A percentile compares a stretch with the other conserved stretches of the same genome.
Conservation (phyloP, 2,329 filamentous ascomycete genomes). For the Eutypa lata region DNA sequence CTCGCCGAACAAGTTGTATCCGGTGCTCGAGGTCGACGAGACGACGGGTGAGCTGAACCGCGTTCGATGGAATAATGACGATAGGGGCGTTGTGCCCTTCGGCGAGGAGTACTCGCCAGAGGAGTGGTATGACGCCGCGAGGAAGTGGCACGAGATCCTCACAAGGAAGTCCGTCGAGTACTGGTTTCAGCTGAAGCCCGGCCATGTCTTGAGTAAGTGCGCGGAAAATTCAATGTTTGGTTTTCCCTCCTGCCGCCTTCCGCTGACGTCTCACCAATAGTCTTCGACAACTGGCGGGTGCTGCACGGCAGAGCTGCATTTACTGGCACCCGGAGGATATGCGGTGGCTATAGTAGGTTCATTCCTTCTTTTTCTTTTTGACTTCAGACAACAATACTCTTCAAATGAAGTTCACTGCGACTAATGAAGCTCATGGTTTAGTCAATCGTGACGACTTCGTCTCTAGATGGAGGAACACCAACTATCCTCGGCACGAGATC, state of each 20-base stretch:
- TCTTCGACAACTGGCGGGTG: constrained; percentile 96
- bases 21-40: constrained; percentile 65
- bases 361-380: constrained; percentile 1
- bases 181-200: constrained; percentile 78
- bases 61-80: constrained; percentile 91
- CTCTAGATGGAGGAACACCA: constrained; percentile 72
- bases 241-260: constrained; percentile 6
- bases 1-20: constrained; percentile 65
- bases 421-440: constrained; percentile 27
- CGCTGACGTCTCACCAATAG: constrained; percentile 34
- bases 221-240: neutral
- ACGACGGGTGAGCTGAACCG: constrained; percentile 41
- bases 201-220: constrained; percentile 67
- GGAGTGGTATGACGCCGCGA: constrained; percentile 77
- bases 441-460: constrained; percentile 79
- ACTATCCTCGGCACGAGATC: constrained; percentile 50
- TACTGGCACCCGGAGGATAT: constrained; percentile 80
- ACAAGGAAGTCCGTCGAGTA: constrained; percentile 64
- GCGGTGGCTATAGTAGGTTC: constrained; percentile 81
- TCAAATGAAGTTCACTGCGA: neutral
- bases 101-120: constrained; percentile 42
- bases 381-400: too few species aligned
- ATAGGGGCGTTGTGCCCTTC: constrained; percentile 69
- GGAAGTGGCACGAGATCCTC: constrained; percentile 69
- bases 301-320: constrained; percentile 84